Evolutionary conservation across 371 early-diverging fungal genomes (phyloP).

Genomic region (Actinomortierella wolfii): DNA sequence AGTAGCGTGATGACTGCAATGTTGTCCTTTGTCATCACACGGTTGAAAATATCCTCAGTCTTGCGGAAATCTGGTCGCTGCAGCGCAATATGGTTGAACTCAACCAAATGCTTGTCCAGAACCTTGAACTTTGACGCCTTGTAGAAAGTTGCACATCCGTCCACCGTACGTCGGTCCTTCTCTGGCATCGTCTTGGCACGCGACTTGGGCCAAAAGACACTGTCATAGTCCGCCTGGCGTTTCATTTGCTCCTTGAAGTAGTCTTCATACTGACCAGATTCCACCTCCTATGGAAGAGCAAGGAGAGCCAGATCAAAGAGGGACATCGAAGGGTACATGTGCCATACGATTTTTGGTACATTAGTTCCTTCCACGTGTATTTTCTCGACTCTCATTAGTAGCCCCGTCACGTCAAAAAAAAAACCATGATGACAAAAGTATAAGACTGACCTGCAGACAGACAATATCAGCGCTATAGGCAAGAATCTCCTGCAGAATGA

Average conservation of each 20-base stretch:
- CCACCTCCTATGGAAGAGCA: conserved; percentile 77
- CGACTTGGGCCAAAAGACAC: conserved; percentile 94
- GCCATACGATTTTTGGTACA: too few species aligned
- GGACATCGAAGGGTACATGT: conserved; percentile 1
- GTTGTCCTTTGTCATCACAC: conserved; percentile 97
- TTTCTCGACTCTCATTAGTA: too few species aligned
- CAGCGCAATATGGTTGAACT: conserved; percentile 94
- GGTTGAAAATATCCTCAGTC: conserved; percentile 92
- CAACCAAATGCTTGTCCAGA: conserved; percentile 81
- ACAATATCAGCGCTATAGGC: conserved; percentile 92
- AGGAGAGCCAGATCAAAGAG: not conserved
- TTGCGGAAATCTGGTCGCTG: conserved; percentile 86
- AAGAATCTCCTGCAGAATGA: conserved; percentile 87
- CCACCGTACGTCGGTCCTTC: conserved; percentile 85
- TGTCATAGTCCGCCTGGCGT: conserved; percentile 84
- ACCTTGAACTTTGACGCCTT: conserved; percentile 82
- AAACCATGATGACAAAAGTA: not conserved
- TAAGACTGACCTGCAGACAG: conserved; percentile 86
- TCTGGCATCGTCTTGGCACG: conserved; percentile 93
- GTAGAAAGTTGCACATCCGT: conserved; percentile 99
- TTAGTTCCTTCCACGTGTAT: too few species aligned
- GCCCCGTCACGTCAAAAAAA: conserved; percentile 2
- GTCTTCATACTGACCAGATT: conserved; percentile 83
- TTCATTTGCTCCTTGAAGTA: conserved; percentile 78
- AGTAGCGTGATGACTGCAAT: conserved; percentile 89